A percentile compares a stretch with the other conserved stretches of the same genome.
These are phyloP conservation scores for Kodamaea plutei DNA, from an alignment of 1,139 yeast genomes.

Conservation along the genomic window DNA sequence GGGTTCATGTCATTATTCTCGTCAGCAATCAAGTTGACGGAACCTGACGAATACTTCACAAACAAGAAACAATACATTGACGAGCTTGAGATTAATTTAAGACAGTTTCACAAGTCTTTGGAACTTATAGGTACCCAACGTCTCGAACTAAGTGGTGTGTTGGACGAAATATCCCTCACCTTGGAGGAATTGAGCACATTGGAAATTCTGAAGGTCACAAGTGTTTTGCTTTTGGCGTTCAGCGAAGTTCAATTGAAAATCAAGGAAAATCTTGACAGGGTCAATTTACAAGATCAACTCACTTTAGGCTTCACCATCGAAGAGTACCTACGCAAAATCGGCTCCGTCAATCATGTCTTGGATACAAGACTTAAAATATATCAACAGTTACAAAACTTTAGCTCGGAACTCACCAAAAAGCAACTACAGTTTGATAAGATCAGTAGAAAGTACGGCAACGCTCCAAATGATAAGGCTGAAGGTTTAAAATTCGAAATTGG, in stretches of 20 bases:
- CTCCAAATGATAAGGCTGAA: constrained; percentile 61
- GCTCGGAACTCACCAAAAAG: constrained; percentile 43
- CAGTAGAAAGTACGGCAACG: constrained; percentile 46
- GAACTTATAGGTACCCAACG: constrained; percentile 76
- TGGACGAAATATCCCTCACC: constrained; percentile 48
- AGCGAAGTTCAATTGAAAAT: constrained; percentile 69
- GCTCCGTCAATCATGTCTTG: constrained; percentile 71
- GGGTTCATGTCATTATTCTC: constrained; percentile 66
- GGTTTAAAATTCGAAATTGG: constrained; percentile 54
- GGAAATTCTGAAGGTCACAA: constrained; percentile 69
- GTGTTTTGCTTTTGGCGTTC: constrained; percentile 53
- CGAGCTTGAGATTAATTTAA: constrained; percentile 68
- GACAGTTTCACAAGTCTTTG: constrained; percentile 63
- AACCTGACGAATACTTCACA: constrained; percentile 74
- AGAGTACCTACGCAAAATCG: constrained; percentile 76
- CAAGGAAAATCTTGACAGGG: constrained; percentile 71
- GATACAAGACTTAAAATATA: constrained; percentile 72
- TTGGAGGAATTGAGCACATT: constrained; percentile 70
- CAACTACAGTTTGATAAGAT: constrained; percentile 51
- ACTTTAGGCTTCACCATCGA: constrained; percentile 86
- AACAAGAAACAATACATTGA: constrained; percentile 70
- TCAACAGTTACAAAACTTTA: constrained; percentile 49
- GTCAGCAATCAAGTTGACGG: constrained; percentile 59
- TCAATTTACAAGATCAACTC: constrained; percentile 79
- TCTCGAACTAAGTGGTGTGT: constrained; percentile 54